Conservation (phyloP, 352 stramenopile genomes). For the Phytophthora uliginosa region DNA sequence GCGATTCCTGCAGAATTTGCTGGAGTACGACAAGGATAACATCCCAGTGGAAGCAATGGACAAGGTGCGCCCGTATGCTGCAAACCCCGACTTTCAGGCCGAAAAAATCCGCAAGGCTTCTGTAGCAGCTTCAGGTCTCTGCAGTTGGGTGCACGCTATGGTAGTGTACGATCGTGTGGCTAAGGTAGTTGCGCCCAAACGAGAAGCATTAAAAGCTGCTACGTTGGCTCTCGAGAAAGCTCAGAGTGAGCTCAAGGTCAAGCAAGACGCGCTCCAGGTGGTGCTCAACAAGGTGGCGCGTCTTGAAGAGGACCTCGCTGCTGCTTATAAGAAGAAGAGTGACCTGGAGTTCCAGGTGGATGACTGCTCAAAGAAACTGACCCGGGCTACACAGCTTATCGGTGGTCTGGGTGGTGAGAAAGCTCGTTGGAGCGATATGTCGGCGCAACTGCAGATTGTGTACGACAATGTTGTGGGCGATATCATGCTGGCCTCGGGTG, state of each 20-base stretch:
- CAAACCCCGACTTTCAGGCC: slow-evolving; percentile 93
- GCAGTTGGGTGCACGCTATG: slow-evolving; percentile 97
- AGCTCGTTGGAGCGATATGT: slow-evolving; percentile 93
- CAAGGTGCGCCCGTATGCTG: slow-evolving; percentile 88
- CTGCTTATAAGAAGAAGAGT: slow-evolving; percentile 95
- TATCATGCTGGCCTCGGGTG: slow-evolving; percentile 94
- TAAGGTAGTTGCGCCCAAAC: slow-evolving; percentile 95
- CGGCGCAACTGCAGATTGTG: slow-evolving; percentile 80
- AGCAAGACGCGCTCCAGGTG: slow-evolving; percentile 93
- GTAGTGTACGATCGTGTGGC: slow-evolving; percentile 96
- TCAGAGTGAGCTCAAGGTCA: slow-evolving; percentile 87
- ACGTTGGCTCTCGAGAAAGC: slow-evolving; percentile 89
- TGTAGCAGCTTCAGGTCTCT: slow-evolving; percentile 94
- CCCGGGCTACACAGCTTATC: slow-evolving; percentile 94
- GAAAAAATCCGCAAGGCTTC: slow-evolving; percentile 97
- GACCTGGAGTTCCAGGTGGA: slow-evolving; percentile 93
- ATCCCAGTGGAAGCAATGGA: slow-evolving; percentile 93
- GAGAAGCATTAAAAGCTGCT: slow-evolving; percentile 92
- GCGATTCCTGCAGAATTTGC: slow-evolving; percentile 93
- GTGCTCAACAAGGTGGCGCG: slow-evolving; percentile 94
- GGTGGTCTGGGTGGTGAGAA: slow-evolving; percentile 95
- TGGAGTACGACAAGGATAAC: slow-evolving; percentile 98
- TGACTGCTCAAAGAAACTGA: slow-evolving; percentile 94
- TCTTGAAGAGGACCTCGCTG: slow-evolving; percentile 90
- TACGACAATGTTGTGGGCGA: slow-evolving; percentile 95